phyloP scores from a whole-genome alignment of 2,329 filamentous ascomycete species.

The Fusarium bactridioides region DNA sequence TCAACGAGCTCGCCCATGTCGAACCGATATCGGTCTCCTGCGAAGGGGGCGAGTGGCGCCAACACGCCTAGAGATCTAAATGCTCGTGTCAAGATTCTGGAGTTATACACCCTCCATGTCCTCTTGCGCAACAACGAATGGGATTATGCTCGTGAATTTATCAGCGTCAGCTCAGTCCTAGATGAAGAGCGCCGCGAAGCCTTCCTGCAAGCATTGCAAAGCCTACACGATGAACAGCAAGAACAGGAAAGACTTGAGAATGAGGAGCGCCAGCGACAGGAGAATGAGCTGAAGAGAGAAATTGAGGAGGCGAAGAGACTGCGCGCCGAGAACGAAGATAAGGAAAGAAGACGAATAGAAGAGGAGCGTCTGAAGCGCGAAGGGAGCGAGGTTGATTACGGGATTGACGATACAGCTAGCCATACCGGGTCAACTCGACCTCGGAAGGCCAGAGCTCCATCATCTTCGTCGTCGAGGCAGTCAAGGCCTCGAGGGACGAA shows the following conservation, averaged over 20 bases:
- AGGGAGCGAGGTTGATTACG: conserved; percentile 72
- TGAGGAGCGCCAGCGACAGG: conserved; percentile 64
- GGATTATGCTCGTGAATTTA: conserved; percentile 94
- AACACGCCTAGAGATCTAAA: conserved; percentile 86
- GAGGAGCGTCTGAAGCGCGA: conserved; percentile 60
- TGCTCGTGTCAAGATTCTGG: conserved; percentile 87
- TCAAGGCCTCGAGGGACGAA: conserved; percentile 35
- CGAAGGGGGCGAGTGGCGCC: conserved; percentile 67
- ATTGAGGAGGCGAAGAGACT: conserved; percentile 65
- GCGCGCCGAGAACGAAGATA: conserved; percentile 66
- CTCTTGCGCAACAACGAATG: conserved; percentile 94
- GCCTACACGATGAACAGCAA: conserved; percentile 82
- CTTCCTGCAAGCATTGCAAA: conserved; percentile 85
- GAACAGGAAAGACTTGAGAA: conserved; percentile 72
- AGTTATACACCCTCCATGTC: conserved; percentile 94
- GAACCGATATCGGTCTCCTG: conserved; percentile 54
- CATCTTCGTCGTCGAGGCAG: conserved; percentile 46
- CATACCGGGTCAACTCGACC: conserved; percentile 47
- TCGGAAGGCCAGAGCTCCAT: conserved; percentile 43
- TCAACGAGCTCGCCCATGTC: conserved; percentile 42
- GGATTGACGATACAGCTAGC: conserved; percentile 65
- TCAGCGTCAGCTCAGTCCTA: conserved; percentile 82
- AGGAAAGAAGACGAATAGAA: conserved; percentile 60
- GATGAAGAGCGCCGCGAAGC: conserved; percentile 92
- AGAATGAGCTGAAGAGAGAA: conserved; percentile 64